These are phyloP conservation scores for Graphiopsis chlorocephala DNA, from an alignment of 2,329 filamentous ascomycete species.

Conservation along the genomic window DNA sequence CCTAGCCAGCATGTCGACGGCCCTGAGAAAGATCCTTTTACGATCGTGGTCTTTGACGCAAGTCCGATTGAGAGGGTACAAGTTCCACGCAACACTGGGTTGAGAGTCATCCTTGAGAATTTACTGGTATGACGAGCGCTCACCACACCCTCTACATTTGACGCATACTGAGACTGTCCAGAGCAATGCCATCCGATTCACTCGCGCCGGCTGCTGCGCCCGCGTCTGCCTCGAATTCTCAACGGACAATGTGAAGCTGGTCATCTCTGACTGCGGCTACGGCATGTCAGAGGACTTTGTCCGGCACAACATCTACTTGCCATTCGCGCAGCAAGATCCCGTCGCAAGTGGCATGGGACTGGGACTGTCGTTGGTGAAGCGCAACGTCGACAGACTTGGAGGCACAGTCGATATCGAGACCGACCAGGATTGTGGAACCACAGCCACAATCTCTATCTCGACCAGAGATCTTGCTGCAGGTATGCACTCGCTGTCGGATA, in stretches of 20 bases:
- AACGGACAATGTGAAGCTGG: background rate
- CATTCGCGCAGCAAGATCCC: constrained; percentile 63
- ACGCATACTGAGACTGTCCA: background rate
- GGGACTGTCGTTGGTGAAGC: constrained; percentile 62
- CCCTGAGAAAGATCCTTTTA: background rate
- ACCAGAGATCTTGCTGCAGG: background rate
- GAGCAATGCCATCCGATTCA: background rate
- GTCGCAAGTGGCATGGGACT: constrained; percentile 62
- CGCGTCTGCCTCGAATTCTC: background rate
- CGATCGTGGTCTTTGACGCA: background rate
- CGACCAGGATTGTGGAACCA: constrained; percentile 25
- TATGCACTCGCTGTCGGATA: background rate
- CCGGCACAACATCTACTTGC: constrained; percentile 58
- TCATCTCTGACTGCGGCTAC: constrained; percentile 61
- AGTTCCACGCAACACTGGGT: background rate
- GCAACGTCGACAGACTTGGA: constrained; percentile 57
- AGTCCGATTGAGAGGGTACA: background rate
- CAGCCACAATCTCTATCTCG: constrained; percentile 20
- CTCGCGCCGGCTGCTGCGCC: background rate
- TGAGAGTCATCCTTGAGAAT: background rate
- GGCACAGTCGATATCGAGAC: constrained; percentile 50
- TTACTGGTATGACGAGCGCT: constrained; percentile 17
- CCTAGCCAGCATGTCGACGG: background rate
- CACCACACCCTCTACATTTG: background rate
- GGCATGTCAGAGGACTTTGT: constrained; percentile 66